A percentile compares a stretch with the other conserved stretches of the same genome.
These are phyloP conservation scores for Fusarium nygamai DNA, from an alignment of 2,329 filamentous ascomycete genomes.

Conservation along the genomic window DNA sequence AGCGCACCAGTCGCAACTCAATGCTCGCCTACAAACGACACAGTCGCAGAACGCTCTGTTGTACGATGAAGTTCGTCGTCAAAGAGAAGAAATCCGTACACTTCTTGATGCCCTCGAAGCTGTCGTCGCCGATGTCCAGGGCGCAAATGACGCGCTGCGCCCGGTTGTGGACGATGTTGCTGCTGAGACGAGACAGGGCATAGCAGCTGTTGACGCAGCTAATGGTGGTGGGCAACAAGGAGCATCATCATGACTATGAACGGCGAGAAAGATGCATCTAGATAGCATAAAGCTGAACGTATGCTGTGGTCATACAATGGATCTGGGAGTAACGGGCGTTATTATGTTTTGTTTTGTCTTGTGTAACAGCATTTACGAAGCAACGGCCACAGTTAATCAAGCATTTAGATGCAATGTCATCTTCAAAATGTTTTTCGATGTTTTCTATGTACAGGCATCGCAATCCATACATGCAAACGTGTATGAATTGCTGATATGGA, in stretches of 20 bases:
- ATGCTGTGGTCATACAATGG: neutral
- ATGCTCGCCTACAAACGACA: constrained; percentile 64
- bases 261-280: neutral
- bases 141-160: constrained; percentile 60
- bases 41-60: constrained; percentile 67
- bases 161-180: constrained; percentile 60
- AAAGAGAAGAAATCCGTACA: constrained; percentile 64
- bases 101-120: constrained; percentile 62
- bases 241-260: neutral
- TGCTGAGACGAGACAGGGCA: constrained; percentile 56
- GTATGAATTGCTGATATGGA: neutral
- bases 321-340: constrained; percentile 5
- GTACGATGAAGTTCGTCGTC: constrained; percentile 60
- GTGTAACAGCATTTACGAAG: constrained; percentile 23
- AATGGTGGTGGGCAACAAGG: constrained; percentile 2
- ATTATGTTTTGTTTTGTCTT: constrained; percentile 23
- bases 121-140: constrained; percentile 63
- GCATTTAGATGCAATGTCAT: neutral
- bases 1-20: constrained; percentile 65
- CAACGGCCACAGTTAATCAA: neutral
- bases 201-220: constrained; percentile 33
- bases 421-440: neutral
- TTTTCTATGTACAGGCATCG: constrained; percentile 18
- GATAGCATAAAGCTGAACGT: neutral
- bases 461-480: neutral